A percentile compares a stretch with the other conserved stretches of the same genome.
These are phyloP conservation scores for Aspergillus novoparasiticus DNA, from an alignment of 2,329 filamentous ascomycete species.

Conservation along the genomic window DNA sequence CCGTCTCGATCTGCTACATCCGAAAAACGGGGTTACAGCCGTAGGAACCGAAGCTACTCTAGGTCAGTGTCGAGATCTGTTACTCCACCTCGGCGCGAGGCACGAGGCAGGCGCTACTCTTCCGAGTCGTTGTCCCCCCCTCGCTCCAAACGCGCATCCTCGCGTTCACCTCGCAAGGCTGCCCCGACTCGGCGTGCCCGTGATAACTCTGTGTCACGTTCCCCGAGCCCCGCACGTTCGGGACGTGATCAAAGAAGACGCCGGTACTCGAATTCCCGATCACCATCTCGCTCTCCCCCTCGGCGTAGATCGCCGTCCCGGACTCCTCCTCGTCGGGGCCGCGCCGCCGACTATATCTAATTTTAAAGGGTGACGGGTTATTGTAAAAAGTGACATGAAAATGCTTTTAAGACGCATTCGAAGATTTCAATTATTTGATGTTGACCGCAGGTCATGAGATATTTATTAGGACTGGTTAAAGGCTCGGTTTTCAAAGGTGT, in stretches of 20 bases:
- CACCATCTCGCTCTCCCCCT: slow-evolving; percentile 25
- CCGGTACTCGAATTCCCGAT: slow-evolving; percentile 23
- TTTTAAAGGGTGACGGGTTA: not conserved
- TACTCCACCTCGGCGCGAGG: slow-evolving; percentile 28
- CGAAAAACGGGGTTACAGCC: slow-evolving; percentile 22
- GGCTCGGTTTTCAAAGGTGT: slow-evolving; percentile 7
- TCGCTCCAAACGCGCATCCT: slow-evolving; percentile 26
- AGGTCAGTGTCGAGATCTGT: slow-evolving; percentile 35
- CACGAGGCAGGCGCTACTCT: slow-evolving; percentile 24
- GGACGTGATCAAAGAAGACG: slow-evolving; percentile 15
- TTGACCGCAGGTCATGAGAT: not conserved
- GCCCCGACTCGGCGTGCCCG: slow-evolving; percentile 26
- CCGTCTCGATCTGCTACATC: slow-evolving; percentile 37
- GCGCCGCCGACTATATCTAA: slow-evolving; percentile 15
- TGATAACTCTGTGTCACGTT: slow-evolving; percentile 27
- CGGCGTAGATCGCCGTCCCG: slow-evolving; percentile 19
- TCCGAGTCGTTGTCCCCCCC: slow-evolving; percentile 35
- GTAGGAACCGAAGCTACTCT: slow-evolving; percentile 34
- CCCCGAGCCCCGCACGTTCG: slow-evolving; percentile 25
- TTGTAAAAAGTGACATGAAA: not conserved
- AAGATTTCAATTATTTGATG: not conserved
- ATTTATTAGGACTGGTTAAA: not conserved
- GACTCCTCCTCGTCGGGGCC: slow-evolving; percentile 22
- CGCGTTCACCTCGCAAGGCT: slow-evolving; percentile 29
- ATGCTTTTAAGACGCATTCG: not conserved